These are phyloP conservation scores for Stachybotrys echinatus DNA, from an alignment of 2,329 filamentous ascomycete species.

Conservation along the genomic window DNA sequence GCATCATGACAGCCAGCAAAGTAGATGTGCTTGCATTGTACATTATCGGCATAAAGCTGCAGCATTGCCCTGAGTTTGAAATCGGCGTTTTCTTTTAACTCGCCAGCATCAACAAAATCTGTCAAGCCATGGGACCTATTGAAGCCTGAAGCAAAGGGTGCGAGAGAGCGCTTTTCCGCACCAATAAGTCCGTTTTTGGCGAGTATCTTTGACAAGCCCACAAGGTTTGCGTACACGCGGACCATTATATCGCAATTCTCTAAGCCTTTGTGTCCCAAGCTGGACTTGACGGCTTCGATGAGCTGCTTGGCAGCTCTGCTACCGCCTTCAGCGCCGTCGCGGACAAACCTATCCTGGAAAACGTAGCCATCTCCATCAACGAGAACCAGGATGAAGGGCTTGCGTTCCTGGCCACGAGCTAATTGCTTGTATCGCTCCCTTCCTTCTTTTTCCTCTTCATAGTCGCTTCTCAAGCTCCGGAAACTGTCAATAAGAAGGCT, in stretches of 20 bases:
- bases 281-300: slow-evolving; percentile 42
- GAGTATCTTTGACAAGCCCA: slow-evolving; percentile 44
- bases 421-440: slow-evolving; percentile 51
- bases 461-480: slow-evolving; percentile 49
- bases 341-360: slow-evolving; percentile 43
- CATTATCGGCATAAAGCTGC: slow-evolving; percentile 49
- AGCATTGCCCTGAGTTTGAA: slow-evolving; percentile 50
- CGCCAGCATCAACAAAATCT: slow-evolving; percentile 57
- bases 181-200: slow-evolving; percentile 40
- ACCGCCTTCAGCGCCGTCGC: slow-evolving; percentile 46
- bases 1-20: slow-evolving; percentile 57
- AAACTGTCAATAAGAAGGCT: slow-evolving; percentile 44
- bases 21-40: slow-evolving; percentile 59
- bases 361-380: slow-evolving; percentile 57
- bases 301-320: slow-evolving; percentile 48
- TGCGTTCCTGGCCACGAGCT: slow-evolving; percentile 41
- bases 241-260: slow-evolving; percentile 49
- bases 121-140: slow-evolving; percentile 52
- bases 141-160: slow-evolving; percentile 51
- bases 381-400: slow-evolving; percentile 55
- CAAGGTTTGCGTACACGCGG: slow-evolving; percentile 51
- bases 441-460: slow-evolving; percentile 48
- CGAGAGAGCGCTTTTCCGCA: slow-evolving; percentile 49
- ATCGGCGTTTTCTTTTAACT: slow-evolving; percentile 54
- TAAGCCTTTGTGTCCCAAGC: slow-evolving; percentile 39